These are phyloP conservation scores for Mixia osmundae DNA, from an alignment of 1,284 basidiomycete species.

Conservation along the genomic window DNA sequence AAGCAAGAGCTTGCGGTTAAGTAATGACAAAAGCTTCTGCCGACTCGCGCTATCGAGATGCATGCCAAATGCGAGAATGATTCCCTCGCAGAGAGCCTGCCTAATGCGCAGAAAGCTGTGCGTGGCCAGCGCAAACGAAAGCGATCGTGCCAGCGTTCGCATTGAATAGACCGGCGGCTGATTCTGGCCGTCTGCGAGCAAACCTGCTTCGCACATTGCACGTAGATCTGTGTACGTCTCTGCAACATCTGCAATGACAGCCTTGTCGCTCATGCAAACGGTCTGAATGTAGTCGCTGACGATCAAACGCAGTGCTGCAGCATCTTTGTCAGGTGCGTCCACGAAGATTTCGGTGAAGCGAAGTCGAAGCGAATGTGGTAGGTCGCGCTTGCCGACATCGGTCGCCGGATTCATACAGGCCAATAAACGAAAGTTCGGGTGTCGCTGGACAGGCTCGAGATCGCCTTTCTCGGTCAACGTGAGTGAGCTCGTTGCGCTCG, in stretches of 20 bases:
- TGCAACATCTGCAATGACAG: slow-evolving; percentile 70
- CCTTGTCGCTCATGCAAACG: slow-evolving; percentile 58
- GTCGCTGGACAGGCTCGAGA: slow-evolving; percentile 67
- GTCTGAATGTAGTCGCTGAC: slow-evolving; percentile 76
- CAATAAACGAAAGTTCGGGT: slow-evolving; percentile 86
- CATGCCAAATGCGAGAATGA: slow-evolving; percentile 95
- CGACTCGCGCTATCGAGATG: slow-evolving; percentile 57
- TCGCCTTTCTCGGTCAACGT: slow-evolving; percentile 86
- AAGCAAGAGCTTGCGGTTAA: slow-evolving; percentile 4
- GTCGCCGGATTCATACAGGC: slow-evolving; percentile 99
- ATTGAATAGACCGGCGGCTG: slow-evolving; percentile 93
- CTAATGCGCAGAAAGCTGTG: slow-evolving; percentile 54
- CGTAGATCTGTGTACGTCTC: slow-evolving; percentile 77
- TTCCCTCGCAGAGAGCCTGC: slow-evolving; percentile 82
- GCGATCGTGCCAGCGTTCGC: slow-evolving; percentile 75
- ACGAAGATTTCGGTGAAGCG: slow-evolving; percentile 94
- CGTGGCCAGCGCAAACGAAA: slow-evolving; percentile 73
- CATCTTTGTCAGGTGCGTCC: slow-evolving; percentile 72
- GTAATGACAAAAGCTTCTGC: slow-evolving; percentile 7
- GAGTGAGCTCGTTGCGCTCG: slow-evolving; percentile 64
- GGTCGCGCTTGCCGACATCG: slow-evolving; percentile 93
- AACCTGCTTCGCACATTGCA: slow-evolving; percentile 47
- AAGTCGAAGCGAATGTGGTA: slow-evolving; percentile 67
- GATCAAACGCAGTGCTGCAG: slow-evolving; percentile 69
- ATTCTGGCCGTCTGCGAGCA: slow-evolving; percentile 83